Evolutionary conservation across 2,329 filamentous ascomycete species (phyloP).

Genomic region (Claviceps digitariae): DNA sequence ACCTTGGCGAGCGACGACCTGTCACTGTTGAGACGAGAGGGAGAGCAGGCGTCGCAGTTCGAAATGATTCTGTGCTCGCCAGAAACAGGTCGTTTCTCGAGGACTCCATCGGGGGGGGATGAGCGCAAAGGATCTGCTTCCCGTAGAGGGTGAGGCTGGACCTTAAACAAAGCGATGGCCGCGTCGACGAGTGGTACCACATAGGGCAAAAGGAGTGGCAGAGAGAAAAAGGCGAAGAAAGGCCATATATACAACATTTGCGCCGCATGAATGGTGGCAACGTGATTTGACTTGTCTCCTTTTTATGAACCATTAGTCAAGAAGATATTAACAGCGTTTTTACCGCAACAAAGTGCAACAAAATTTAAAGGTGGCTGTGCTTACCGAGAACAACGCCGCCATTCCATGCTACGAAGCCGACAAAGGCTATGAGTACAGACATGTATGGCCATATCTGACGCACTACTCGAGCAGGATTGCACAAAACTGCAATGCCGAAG

Average conservation of each 20-base stretch:
- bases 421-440: constrained; percentile 53
- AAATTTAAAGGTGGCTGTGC: constrained; percentile 11
- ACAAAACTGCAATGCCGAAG: constrained; percentile 42
- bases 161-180: background rate
- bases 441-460: constrained; percentile 45
- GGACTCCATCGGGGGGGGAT: background rate
- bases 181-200: constrained; percentile 23
- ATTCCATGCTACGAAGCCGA: constrained; percentile 70
- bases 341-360: too few species aligned
- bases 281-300: constrained; percentile 91
- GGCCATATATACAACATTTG: constrained; percentile 97
- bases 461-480: constrained; percentile 32
- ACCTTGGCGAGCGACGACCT: constrained; percentile 3
- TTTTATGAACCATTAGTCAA: background rate
- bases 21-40: background rate
- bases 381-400: constrained; percentile 79
- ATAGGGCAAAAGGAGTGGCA: constrained; percentile 54
- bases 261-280: constrained; percentile 74
- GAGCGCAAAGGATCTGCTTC: background rate
- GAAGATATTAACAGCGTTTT: background rate
- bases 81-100: background rate
- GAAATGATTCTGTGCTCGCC: background rate
- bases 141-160: background rate
- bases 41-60: background rate
- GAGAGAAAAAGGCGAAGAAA: constrained; percentile 78